Evolutionary conservation across 192 early-diverging fungal species (phyloP).

Genomic region (Umbelopsis isabellina): DNA sequence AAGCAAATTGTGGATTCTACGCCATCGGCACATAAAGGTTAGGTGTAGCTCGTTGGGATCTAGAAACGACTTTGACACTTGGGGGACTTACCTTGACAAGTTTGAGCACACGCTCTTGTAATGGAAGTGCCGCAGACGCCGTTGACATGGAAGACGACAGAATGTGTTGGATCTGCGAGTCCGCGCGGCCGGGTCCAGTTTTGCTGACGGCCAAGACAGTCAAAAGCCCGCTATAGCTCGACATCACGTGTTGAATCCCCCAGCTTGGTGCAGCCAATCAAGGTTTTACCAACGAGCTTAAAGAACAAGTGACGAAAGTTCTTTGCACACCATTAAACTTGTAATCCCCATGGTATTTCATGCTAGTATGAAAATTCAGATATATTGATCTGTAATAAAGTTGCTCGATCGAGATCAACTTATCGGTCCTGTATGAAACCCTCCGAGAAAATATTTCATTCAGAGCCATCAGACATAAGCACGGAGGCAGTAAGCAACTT

Average conservation of each 20-base stretch:
- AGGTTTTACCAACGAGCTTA: background rate
- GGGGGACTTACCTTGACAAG: slow-evolving; percentile 30
- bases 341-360: no score
- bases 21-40: background rate
- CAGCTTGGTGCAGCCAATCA: background rate
- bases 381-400: no score
- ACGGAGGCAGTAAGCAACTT: background rate
- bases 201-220: background rate
- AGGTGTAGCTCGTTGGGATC: background rate
- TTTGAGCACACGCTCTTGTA: slow-evolving; percentile 24
- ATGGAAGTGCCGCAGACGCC: slow-evolving; percentile 17
- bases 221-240: background rate
- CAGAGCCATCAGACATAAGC: background rate
- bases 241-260: background rate
- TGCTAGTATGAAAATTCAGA: no score
- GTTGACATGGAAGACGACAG: slow-evolving; percentile 24
- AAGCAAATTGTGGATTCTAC: slow-evolving; percentile 56
- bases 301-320: no score
- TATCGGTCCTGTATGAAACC: no score
- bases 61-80: background rate
- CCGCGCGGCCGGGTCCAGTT: background rate
- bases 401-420: no score
- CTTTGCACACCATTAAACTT: no score
- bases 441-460: background rate
- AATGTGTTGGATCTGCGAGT: background rate